Evolutionary conservation across 495 filamentous ascomycete genomes (phyloP).

Genomic region (Aeminium ludgeri): DNA sequence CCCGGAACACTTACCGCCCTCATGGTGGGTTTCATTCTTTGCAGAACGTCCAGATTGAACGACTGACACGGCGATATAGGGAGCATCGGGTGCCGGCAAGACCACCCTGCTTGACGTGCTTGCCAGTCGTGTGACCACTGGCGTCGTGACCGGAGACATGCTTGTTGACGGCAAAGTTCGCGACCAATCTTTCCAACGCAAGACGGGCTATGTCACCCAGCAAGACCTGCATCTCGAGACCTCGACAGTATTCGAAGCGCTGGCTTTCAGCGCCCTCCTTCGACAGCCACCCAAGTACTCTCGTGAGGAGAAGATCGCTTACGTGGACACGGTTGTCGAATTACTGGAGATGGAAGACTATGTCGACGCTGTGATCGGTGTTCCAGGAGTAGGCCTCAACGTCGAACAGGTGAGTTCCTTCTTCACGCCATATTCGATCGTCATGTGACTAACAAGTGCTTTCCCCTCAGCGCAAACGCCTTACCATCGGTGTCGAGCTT

Average conservation of each 20-base stretch:
- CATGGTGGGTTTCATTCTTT: too few species aligned
- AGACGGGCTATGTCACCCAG: constrained; percentile 90
- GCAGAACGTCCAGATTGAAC: too few species aligned
- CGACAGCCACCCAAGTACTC: constrained; percentile 60
- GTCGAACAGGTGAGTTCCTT: too few species aligned
- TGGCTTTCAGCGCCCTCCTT: constrained; percentile 67
- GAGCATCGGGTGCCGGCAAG: constrained; percentile 55
- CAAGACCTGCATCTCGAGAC: constrained; percentile 84
- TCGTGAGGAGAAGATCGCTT: constrained; percentile 59
- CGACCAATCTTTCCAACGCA: constrained; percentile 73
- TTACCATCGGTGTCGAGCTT: constrained; percentile 22
- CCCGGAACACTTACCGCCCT: constrained; percentile 81
- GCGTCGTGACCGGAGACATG: constrained; percentile 77
- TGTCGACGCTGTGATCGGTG: constrained; percentile 73
- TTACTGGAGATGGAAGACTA: constrained; percentile 78
- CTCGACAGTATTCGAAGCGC: constrained; percentile 69
- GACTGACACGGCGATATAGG: too few species aligned
- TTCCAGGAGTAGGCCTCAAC: constrained; percentile 32
- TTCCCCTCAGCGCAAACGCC: constrained; percentile 25
- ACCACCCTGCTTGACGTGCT: constrained; percentile 57
- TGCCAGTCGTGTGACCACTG: constrained; percentile 68
- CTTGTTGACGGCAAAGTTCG: constrained; percentile 60
- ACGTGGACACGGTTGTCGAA: constrained; percentile 82
- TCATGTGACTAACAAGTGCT: too few species aligned
- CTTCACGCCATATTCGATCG: too few species aligned